Base-by-base conservation (phyloP, 2,329 filamentous ascomycete species). In the Nigrograna mackinnonii region DNA sequence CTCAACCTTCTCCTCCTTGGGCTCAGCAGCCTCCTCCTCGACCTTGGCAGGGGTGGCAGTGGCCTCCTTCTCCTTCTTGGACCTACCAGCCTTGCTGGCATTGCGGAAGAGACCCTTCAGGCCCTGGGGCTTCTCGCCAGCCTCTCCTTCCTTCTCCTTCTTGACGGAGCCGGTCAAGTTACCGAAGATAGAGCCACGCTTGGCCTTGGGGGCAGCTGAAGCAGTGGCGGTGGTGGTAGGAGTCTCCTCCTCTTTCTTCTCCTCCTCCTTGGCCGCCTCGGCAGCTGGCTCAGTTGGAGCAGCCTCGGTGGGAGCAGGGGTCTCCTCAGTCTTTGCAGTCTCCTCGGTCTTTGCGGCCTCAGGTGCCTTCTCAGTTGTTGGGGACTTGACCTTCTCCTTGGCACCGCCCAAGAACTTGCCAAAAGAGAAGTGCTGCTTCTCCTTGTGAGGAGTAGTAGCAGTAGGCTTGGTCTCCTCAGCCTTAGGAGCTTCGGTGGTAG, bases 171-270 rank as follows among this genome's bases (percentile, higher is more conserved):
- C 86, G 73, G 77, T 80, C 62, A 88, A 82, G 61, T 84, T 85
- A 58, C 82, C 83, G 72, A 95, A 95, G 63, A 91, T 85, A 55
- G 88, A 92, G 74, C 85, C 83, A 71, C 90, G 87, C 87, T 95
- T 95, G 73, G 82, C 80, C 80, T 88, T 89, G 55, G 77, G 64
- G 35, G 60, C 52, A 6, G 53, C 48, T 53, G 79, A 76, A 24
- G 54, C 47, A 17, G 52, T 50, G 53, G 79, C 76, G 39, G 71
- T 69, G 50, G 78, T 69, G 54, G 59, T 48, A 31, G 50, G 52
- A 28, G 54, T 51, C 40, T 54, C 50, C 41, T 57, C 53, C 43
- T 57, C 52, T 43, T 58, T 47, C 50, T 59, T 55, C n/a, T 52
- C 66, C 47, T 79, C 75, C 26, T 69, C 66, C 50, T 62, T 69